phyloP scores from a whole-genome alignment of 306 rosid genomes.

The Cucurbita ficifolia region DNA sequence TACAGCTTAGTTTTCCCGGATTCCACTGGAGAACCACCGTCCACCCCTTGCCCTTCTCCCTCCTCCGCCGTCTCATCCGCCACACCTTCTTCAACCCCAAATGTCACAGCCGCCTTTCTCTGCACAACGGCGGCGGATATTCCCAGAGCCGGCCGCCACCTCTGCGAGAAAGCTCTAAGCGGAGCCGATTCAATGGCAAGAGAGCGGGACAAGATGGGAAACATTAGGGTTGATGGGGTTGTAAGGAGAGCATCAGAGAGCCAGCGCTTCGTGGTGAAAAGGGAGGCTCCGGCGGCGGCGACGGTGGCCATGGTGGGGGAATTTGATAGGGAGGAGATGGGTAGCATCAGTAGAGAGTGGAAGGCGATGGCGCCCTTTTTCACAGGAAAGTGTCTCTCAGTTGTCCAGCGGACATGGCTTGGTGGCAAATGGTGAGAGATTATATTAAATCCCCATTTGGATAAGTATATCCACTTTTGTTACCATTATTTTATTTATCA shows the following conservation, averaged over 20 bases:
- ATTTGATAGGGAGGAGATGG: not conserved
- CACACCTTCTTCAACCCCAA: slow-evolving; percentile 17
- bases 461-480: not conserved
- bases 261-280: slow-evolving; percentile 30
- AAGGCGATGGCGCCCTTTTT: not conserved
- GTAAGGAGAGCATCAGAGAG: slow-evolving; percentile 20
- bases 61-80: slow-evolving; percentile 3
- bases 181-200: slow-evolving; percentile 21
- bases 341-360: not conserved
- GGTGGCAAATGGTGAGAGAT: not conserved
- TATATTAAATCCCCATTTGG: not conserved
- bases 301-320: slow-evolving; percentile 46
- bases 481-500: not conserved
- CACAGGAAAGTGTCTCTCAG: not conserved
- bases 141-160: slow-evolving; percentile 25
- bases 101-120: slow-evolving; percentile 33
- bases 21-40: slow-evolving; percentile 24
- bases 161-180: slow-evolving; percentile 11
- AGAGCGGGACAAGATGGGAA: slow-evolving; percentile 19
- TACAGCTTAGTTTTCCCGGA: slow-evolving; percentile 59
- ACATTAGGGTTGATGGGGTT: slow-evolving; percentile 25
- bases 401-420: not conserved
- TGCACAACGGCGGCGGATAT: slow-evolving; percentile 46
- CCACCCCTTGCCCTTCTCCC: slow-evolving; percentile 14
- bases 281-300: slow-evolving; percentile 42